These are phyloP conservation scores for Heteromeles arbutifolia DNA, from an alignment of 306 rosid genomes.

Conservation along the genomic window DNA sequence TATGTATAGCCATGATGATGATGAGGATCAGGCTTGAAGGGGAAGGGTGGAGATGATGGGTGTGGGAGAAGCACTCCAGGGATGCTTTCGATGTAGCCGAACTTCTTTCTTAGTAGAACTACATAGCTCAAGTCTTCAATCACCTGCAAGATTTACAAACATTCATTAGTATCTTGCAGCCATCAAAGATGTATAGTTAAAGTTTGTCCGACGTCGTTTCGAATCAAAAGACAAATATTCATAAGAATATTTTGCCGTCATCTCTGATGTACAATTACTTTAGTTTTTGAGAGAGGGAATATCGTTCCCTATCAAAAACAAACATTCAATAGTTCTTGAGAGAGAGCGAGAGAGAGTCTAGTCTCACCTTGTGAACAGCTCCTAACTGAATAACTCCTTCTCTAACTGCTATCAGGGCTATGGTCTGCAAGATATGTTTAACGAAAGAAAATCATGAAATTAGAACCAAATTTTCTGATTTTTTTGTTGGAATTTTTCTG, in stretches of 20 bases:
- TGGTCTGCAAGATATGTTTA: slow-evolving; percentile 54
- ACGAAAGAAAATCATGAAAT: neutral
- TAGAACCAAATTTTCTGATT: neutral
- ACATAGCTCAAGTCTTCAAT: slow-evolving; percentile 85
- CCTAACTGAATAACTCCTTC: slow-evolving; percentile 98
- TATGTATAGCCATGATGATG: slow-evolving; percentile 18
- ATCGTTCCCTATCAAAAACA: neutral
- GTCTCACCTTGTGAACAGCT: slow-evolving; percentile 63
- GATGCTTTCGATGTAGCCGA: slow-evolving; percentile 91
- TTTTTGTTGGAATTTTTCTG: neutral
- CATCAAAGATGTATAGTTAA: neutral
- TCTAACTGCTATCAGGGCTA: slow-evolving; percentile 91
- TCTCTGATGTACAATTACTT: neutral
- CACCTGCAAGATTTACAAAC: slow-evolving; percentile 33
- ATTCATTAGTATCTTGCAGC: neutral
- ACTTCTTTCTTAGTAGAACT: slow-evolving; percentile 69
- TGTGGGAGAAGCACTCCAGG: slow-evolving; percentile 97
- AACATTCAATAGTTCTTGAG: neutral
- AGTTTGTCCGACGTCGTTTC: no score
- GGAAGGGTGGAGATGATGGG: slow-evolving; percentile 67
- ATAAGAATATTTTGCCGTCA: no score
- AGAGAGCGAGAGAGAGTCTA: neutral
- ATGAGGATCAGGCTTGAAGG: slow-evolving; percentile 28
- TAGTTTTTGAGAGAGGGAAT: neutral
- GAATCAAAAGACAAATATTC: no score